These are phyloP conservation scores for Amphicarpaea edgeworthii DNA, from an alignment of 306 rosid species.

Conservation along the genomic window DNA sequence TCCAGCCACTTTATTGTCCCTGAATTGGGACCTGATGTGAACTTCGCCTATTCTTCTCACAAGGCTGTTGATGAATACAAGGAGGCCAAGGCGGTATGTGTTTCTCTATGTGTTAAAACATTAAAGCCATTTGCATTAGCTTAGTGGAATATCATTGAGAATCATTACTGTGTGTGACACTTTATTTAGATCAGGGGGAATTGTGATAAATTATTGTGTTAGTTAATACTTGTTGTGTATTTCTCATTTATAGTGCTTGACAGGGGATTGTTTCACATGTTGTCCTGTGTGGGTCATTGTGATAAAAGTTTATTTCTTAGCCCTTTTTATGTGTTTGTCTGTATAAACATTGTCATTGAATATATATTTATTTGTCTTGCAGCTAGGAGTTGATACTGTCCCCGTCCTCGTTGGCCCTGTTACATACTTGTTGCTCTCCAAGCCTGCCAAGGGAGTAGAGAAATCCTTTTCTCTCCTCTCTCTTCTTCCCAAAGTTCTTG, in stretches of 20 bases:
- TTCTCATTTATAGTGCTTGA: constrained; percentile 1
- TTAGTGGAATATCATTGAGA: constrained; percentile 7
- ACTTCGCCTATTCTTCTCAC: constrained; percentile 84
- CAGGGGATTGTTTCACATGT: neutral
- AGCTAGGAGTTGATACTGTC: constrained; percentile 86
- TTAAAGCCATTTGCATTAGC: neutral
- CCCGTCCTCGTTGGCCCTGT: constrained; percentile 93
- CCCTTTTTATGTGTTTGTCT: neutral
- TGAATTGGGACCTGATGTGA: constrained; percentile 87
- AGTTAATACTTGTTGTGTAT: neutral
- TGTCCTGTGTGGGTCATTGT: constrained; percentile 19
- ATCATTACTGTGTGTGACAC: neutral
- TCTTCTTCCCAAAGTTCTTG: constrained; percentile 73
- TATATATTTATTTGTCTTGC: constrained; percentile 47
- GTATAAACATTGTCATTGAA: constrained; percentile 11
- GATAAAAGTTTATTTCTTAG: constrained; percentile 1
- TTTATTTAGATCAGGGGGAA: neutral
- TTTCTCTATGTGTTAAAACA: neutral
- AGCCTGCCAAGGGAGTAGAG: constrained; percentile 89
- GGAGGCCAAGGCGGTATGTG: constrained; percentile 94
- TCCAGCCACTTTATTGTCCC: constrained; percentile 96
- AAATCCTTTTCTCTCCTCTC: constrained; percentile 83
- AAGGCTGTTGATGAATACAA: constrained; percentile 92
- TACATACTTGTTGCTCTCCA: constrained; percentile 87
- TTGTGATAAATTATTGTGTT: neutral